A percentile compares a stretch with the other conserved stretches of the same genome.
Conservation (phyloP, 768 basidiomycete genomes). For the Ramaria rubella region DNA sequence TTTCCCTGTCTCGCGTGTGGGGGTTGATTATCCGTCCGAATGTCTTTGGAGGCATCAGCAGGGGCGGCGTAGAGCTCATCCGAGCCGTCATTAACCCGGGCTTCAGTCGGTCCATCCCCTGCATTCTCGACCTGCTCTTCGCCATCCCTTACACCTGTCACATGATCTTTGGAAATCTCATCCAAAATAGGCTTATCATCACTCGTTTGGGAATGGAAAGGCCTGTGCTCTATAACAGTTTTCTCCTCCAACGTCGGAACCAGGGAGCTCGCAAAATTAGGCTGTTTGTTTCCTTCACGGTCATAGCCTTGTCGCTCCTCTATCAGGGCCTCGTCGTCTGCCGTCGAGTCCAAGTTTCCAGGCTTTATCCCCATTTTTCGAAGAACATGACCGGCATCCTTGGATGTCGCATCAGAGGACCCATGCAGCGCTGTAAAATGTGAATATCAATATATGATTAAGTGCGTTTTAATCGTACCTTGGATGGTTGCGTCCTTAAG, state of each 20-base stretch:
- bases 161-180: conserved; percentile 21
- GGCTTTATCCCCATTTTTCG: conserved; percentile 41
- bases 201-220: conserved; percentile 29
- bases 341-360: conserved; percentile 31
- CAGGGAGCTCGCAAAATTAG: conserved; percentile 54
- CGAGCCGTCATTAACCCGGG: conserved; percentile 33
- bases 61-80: conserved; percentile 46
- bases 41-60: conserved; percentile 40
- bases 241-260: conserved; percentile 71
- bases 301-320: conserved; percentile 49
- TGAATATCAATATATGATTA: neutral
- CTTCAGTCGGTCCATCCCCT: conserved; percentile 22
- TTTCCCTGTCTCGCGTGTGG: conserved; percentile 40
- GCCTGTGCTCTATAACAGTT: conserved; percentile 43
- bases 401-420: conserved; percentile 32
- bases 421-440: conserved; percentile 33
- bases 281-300: conserved; percentile 41
- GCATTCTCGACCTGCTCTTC: conserved; percentile 15
- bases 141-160: conserved; percentile 14
- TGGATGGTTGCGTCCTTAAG: conserved; percentile 37
- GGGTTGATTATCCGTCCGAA: conserved; percentile 39
- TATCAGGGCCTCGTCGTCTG: conserved; percentile 37
- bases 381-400: conserved; percentile 29
- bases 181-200: conserved; percentile 24
- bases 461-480: conserved; percentile 36